These are phyloP conservation scores for Tricholoma sp. DNA, from an alignment of 768 basidiomycete species.

Conservation along the genomic window DNA sequence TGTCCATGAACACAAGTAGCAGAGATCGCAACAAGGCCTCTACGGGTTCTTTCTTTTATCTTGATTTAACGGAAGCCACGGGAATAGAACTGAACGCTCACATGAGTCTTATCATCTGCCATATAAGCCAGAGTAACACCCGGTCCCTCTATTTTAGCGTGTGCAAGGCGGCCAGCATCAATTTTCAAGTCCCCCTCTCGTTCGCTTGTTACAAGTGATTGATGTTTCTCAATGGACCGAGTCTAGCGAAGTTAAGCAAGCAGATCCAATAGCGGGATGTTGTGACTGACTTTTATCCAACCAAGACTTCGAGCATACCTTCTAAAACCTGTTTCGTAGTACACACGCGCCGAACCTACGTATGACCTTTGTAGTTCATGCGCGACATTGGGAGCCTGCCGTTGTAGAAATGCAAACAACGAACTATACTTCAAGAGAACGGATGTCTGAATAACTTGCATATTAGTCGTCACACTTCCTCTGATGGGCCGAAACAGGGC, in stretches of 20 bases:
- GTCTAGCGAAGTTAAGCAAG: constrained; percentile 34
- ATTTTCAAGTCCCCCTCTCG: constrained; percentile 37
- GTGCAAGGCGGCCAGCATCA: constrained; percentile 53
- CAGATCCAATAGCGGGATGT: neutral
- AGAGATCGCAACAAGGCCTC: constrained; percentile 86
- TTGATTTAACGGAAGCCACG: constrained; percentile 6
- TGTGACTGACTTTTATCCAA: constrained; percentile 58
- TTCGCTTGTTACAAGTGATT: constrained; percentile 48
- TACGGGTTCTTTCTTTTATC: constrained; percentile 64
- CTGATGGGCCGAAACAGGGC: constrained; percentile 79
- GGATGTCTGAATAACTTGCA: constrained; percentile 88
- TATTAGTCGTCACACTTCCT: constrained; percentile 80
- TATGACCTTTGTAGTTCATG: constrained; percentile 88
- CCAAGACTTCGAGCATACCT: constrained; percentile 81
- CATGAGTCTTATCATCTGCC: constrained; percentile 85
- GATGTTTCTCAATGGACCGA: constrained; percentile 64
- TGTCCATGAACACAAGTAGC: constrained; percentile 89
- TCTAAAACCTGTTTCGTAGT: constrained; percentile 94
- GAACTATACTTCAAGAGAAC: constrained; percentile 78
- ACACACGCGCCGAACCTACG: constrained; percentile 73
- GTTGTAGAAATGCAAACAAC: constrained; percentile 79
- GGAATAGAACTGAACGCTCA: constrained; percentile 34
- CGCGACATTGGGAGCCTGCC: constrained; percentile 77
- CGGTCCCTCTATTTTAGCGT: constrained; percentile 76
- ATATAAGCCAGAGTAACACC: constrained; percentile 78